These are phyloP conservation scores for Collybiopsis confluens DNA, from an alignment of 768 basidiomycete species.

Conservation along the genomic window DNA sequence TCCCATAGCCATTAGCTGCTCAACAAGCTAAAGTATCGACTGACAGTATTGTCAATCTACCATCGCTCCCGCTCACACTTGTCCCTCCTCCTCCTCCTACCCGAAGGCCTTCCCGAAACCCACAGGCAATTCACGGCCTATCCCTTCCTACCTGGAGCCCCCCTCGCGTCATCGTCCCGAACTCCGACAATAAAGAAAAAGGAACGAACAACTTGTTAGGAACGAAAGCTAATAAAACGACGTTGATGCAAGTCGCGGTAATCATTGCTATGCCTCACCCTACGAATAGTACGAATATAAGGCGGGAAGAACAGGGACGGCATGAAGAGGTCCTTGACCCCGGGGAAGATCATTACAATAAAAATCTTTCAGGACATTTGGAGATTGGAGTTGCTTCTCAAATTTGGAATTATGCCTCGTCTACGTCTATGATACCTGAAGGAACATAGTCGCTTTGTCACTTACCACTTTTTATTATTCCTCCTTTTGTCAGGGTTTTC, in stretches of 20 bases:
- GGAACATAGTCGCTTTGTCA: background rate
- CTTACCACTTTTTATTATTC: background rate
- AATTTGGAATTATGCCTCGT: background rate
- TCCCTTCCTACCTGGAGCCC: conserved; percentile 8
- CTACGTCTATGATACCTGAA: background rate
- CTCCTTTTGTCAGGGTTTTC: no score
- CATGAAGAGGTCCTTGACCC: no score
- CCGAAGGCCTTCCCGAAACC: conserved; percentile 3
- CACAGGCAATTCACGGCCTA: conserved; percentile 8
- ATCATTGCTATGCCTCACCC: conserved; percentile 44
- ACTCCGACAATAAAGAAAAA: background rate
- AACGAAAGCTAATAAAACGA: conserved; percentile 14
- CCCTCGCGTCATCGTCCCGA: background rate
- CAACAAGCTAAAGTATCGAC: background rate
- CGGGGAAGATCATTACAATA: no score
- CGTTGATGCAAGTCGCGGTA: conserved; percentile 33
- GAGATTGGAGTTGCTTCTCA: conserved; percentile 1
- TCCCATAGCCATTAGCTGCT: background rate
- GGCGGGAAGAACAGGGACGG: background rate
- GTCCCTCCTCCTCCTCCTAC: background rate
- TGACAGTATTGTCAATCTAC: background rate
- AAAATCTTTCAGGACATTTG: background rate
- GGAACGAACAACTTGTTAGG: background rate
- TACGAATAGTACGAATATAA: conserved; percentile 10
- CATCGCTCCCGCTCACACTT: background rate